Evolutionary conservation across 192 early-diverging fungal species (phyloP).

Genomic region (Mortierella antarctica): DNA sequence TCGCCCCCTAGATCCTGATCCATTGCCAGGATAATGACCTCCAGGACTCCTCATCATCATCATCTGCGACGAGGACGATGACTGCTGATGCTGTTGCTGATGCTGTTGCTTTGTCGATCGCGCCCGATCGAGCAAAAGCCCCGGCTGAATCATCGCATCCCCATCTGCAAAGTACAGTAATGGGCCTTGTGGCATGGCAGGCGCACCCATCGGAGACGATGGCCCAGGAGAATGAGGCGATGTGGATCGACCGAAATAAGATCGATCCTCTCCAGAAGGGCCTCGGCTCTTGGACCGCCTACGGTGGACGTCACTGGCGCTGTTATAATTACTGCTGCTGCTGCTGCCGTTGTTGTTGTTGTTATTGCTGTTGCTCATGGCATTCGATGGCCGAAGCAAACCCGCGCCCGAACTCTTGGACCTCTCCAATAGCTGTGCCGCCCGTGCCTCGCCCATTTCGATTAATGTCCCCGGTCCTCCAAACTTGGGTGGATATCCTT

Average conservation of each 20-base stretch:
- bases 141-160: slow-evolving; percentile 50
- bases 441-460: not conserved
- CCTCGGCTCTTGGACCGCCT: slow-evolving; percentile 38
- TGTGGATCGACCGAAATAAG: not conserved
- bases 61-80: not conserved
- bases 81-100: slow-evolving; percentile 7
- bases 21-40: not conserved
- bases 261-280: slow-evolving; percentile 26
- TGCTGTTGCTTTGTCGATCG: slow-evolving; percentile 26
- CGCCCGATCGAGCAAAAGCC: slow-evolving; percentile 33
- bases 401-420: slow-evolving; percentile 24
- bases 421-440: not conserved
- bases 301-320: not conserved
- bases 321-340: slow-evolving; percentile 2
- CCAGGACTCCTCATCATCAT: slow-evolving; percentile 1
- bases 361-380: slow-evolving; percentile 8
- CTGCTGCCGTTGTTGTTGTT: slow-evolving; percentile 6
- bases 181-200: slow-evolving; percentile 29
- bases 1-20: too few relatives aligned
- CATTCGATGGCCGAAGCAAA: slow-evolving; percentile 14
- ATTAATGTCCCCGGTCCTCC: not conserved
- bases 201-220: not conserved
- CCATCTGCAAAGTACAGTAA: slow-evolving; percentile 32
- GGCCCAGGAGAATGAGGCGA: slow-evolving; percentile 14
- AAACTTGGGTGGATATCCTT: not conserved